Evolutionary conservation across 768 basidiomycete genomes (phyloP), one percentile per base, ranked within the genome.

Genomic region (Suillus occidentalis): DNA sequence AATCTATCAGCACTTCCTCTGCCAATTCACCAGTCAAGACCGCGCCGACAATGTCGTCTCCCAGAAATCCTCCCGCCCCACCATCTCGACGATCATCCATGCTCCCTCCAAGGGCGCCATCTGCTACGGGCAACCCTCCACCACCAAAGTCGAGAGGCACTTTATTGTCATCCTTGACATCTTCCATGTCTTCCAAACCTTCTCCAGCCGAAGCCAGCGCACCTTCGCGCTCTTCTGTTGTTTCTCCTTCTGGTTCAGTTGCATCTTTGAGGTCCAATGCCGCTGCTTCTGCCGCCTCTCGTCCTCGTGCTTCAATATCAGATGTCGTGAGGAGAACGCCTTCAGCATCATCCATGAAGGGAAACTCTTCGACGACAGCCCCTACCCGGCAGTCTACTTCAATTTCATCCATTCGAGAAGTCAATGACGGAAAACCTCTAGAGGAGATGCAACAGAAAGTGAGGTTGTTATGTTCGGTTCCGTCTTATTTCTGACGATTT

Each of bases 361-460:
- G 79, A 63, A 85, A 77, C 70, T 65, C 84, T 43, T 70, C 78
- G 14, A 70, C 68, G 20, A 58, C 62, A 25, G 55, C 66, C 22
- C 72, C 85, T 49, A 74, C 83, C 62, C 81, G 85, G 20, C 75
- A 84, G 36, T 70, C 85, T 45, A 78, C 81, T 31, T 92, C 91
- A 16, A 87, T 92, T 57, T 83, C 89, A n/a, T 91, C 91, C 10
- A 87, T 92, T 65, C 84, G 82, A 65, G 92, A 92, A 69, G 79
- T 89, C 20, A 85, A 87, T 66, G 87, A 87, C 67, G 79, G 76
- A n/a, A 86, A 85, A 70, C 83, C 75, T 14, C 67, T 87, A 25
- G 82, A 83, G 63, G 89, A 86, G 62, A 71, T 91, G 20, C 86
- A 88, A 72, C 78, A 72, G 58, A 86, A 90, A 83, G 91, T 85